Evolutionary conservation across 495 filamentous ascomycete genomes (phyloP).

Genomic region (Neurospora sp.): DNA sequence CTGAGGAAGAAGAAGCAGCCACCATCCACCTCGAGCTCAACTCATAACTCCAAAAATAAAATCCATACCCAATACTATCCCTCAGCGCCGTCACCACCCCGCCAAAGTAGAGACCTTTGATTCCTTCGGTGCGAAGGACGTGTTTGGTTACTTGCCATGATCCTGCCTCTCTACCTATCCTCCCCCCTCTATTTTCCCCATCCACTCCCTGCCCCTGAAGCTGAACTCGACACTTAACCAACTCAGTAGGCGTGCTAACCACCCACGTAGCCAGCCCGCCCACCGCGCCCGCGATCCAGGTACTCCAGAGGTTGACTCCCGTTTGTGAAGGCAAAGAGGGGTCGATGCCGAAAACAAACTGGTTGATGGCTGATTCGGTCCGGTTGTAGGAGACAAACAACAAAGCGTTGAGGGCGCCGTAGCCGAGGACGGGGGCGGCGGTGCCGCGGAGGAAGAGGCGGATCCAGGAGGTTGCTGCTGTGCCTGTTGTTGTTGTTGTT

Average conservation of each 20-base stretch:
- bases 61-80: slow-evolving; percentile 82
- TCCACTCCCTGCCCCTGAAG: not conserved
- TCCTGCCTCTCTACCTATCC: not conserved
- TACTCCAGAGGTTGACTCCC: slow-evolving; percentile 37
- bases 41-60: slow-evolving; percentile 90
- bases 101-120: slow-evolving; percentile 65
- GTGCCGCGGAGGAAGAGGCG: slow-evolving; percentile 46
- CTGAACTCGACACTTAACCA: slow-evolving; percentile 80
- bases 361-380: slow-evolving; percentile 46
- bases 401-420: slow-evolving; percentile 80
- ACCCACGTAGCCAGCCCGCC: slow-evolving; percentile 75
- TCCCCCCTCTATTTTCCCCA: too few species aligned
- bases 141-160: slow-evolving; percentile 55
- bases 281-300: slow-evolving; percentile 65
- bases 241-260: slow-evolving; percentile 74
- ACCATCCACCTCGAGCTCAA: slow-evolving; percentile 47
- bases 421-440: slow-evolving; percentile 73
- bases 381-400: slow-evolving; percentile 83
- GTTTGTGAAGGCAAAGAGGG: slow-evolving; percentile 4
- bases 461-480: slow-evolving; percentile 21
- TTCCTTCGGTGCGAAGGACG: slow-evolving; percentile 49
- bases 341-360: slow-evolving; percentile 17
- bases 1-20: not conserved
- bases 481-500: slow-evolving; percentile 63
- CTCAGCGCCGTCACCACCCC: slow-evolving; percentile 69